A percentile compares a stretch with the other conserved stretches of the same genome.
Conservation (phyloP, 148 eudicot genomes). For the Cornus suecica region DNA sequence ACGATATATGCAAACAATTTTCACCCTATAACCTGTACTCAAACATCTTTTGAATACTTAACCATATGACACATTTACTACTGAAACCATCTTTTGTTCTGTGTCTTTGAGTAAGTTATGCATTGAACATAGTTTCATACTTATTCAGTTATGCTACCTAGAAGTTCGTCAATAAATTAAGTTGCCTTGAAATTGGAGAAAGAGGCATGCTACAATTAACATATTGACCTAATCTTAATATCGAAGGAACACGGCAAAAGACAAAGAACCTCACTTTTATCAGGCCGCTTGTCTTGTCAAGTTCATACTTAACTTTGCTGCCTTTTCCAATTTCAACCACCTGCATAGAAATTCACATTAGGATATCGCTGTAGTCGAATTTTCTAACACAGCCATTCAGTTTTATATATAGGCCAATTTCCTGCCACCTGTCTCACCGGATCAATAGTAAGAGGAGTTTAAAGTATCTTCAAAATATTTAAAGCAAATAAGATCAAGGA, state of each 20-base stretch:
- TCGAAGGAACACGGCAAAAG: conserved; percentile 1
- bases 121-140: not conserved
- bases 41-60: not conserved
- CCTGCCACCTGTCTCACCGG: not conserved
- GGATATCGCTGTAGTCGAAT: not conserved
- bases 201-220: not conserved
- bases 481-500: not conserved
- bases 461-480: conserved; percentile 1
- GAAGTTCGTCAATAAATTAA: not conserved
- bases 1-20: not conserved
- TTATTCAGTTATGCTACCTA: not conserved
- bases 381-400: not conserved
- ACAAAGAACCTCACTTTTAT: conserved; percentile 50
- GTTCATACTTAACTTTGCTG: conserved; percentile 92
- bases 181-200: not conserved
- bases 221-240: not conserved
- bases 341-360: conserved; percentile 30
- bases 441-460: not conserved
- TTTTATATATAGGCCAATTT: too few species aligned
- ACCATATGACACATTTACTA: too few species aligned
- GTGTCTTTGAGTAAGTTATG: too few species aligned
- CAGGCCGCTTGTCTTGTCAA: conserved; percentile 83
- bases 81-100: too few species aligned
- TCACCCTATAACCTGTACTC: not conserved
- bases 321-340: conserved; percentile 92